These are phyloP conservation scores for Rhodotorula sp. DNA, from an alignment of 1,284 basidiomycete species.

Conservation along the genomic window DNA sequence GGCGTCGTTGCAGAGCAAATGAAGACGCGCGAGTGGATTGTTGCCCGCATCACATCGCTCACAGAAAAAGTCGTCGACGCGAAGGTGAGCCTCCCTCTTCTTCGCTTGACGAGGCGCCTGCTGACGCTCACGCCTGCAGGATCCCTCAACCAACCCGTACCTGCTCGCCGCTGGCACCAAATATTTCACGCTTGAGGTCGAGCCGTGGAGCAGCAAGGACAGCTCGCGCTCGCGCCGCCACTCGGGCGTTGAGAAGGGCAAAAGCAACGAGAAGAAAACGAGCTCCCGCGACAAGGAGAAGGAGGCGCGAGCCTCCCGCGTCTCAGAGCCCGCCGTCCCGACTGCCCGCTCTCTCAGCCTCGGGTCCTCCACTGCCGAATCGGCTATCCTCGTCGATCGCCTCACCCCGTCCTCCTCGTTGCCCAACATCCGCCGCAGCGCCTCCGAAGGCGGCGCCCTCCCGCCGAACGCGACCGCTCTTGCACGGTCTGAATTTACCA, in stretches of 20 bases:
- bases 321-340: slow-evolving; percentile 3
- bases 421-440: slow-evolving; percentile 23
- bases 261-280: slow-evolving; percentile 11
- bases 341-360: neutral
- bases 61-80: slow-evolving; percentile 49
- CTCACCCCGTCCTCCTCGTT: neutral
- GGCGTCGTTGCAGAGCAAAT: slow-evolving; percentile 77
- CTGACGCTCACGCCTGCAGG: slow-evolving; percentile 7
- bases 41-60: slow-evolving; percentile 53
- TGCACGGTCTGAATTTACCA: slow-evolving; percentile 22
- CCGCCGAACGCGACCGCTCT: slow-evolving; percentile 13
- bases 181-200: slow-evolving; percentile 41
- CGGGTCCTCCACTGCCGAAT: slow-evolving; percentile 8
- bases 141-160: slow-evolving; percentile 39
- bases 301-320: slow-evolving; percentile 7
- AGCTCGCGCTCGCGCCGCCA: slow-evolving; percentile 28
- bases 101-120: no score
- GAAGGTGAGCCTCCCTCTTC: slow-evolving; percentile 19
- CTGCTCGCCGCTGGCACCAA: slow-evolving; percentile 37
- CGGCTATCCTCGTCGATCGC: slow-evolving; percentile 30
- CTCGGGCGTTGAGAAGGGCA: slow-evolving; percentile 18
- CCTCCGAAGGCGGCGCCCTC: slow-evolving; percentile 17
- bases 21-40: slow-evolving; percentile 50
- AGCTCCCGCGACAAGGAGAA: slow-evolving; percentile 2
- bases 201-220: slow-evolving; percentile 42